Evolutionary conservation across 1,284 basidiomycete species (phyloP).

Genomic region (Boletus semigastroideus): DNA sequence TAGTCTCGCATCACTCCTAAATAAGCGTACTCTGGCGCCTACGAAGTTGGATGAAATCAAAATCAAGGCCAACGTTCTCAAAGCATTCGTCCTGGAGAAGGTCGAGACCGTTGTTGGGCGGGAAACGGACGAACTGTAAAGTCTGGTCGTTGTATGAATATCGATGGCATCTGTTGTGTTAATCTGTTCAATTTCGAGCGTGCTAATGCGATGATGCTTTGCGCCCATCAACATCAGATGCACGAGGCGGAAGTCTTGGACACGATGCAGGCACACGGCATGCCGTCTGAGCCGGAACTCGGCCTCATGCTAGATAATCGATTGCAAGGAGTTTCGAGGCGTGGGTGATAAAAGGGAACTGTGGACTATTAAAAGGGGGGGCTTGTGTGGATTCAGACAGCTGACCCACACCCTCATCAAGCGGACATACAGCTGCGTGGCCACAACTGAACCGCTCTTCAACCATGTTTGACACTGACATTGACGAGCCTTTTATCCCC

Average conservation of each 20-base stretch:
- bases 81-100: conserved; percentile 61
- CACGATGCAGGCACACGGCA: conserved; percentile 30
- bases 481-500: conserved; percentile 32
- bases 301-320: conserved; percentile 25
- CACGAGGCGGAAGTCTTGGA: conserved; percentile 20
- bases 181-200: conserved; percentile 13
- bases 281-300: conserved; percentile 22
- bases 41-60: conserved; percentile 93
- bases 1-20: conserved; percentile 69
- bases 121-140: conserved; percentile 38
- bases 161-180: conserved; percentile 11
- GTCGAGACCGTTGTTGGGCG: conserved; percentile 36
- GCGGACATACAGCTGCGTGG: conserved; percentile 14
- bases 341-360: conserved; percentile 9
- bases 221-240: conserved; percentile 1
- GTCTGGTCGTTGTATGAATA: conserved; percentile 14
- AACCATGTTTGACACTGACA: conserved; percentile 31
- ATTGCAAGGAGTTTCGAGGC: conserved; percentile 12
- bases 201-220: conserved; percentile 19
- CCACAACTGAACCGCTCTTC: conserved; percentile 5
- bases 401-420: conserved; percentile 2
- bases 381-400: not conserved
- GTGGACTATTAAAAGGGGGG: conserved; percentile 18
- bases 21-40: conserved; percentile 71
- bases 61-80: conserved; percentile 86